Evolutionary conservation across 345 rosid genomes (phyloP).

Genomic region (Eucalyptus dawsonii): DNA sequence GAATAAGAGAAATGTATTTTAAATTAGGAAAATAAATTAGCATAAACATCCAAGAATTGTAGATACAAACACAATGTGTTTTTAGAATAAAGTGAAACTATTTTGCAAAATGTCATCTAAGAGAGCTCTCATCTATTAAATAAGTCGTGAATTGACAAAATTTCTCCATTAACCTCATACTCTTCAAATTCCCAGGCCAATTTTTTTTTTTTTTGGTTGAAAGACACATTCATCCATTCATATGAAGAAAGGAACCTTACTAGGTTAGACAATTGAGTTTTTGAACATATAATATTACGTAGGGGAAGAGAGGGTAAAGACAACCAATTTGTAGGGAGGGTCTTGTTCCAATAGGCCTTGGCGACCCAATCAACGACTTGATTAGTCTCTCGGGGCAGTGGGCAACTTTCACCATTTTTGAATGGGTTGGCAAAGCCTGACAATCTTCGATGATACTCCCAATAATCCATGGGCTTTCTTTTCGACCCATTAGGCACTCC

Average conservation of each 20-base stretch:
- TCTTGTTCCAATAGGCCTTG: too few relatives aligned
- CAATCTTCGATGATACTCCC: too few relatives aligned
- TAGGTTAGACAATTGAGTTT: too few relatives aligned
- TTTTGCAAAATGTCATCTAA: not conserved
- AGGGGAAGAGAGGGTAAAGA: too few relatives aligned
- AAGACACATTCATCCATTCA: too few relatives aligned
- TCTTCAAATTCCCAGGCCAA: not conserved
- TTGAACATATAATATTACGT: too few relatives aligned
- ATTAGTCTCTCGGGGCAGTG: too few relatives aligned
- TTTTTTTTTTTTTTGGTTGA: fast-evolving
- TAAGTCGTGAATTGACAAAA: not conserved
- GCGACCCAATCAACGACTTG: fast-evolving
- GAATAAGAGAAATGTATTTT: not conserved
- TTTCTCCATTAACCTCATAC: not conserved
- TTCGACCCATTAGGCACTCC: fast-evolving
- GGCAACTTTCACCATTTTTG: too few relatives aligned
- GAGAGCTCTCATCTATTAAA: not conserved
- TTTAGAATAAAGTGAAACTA: not conserved
- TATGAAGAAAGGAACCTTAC: too few relatives aligned
- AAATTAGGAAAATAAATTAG: too few relatives aligned
- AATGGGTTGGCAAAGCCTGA: fast-evolving
- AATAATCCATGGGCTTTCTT: too few relatives aligned
- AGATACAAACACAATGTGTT: not conserved
- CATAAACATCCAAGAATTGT: not conserved
- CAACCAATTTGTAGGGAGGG: too few relatives aligned